Conservation (phyloP, 352 stramenopile species). For the Blastocystis sp. region DNA sequence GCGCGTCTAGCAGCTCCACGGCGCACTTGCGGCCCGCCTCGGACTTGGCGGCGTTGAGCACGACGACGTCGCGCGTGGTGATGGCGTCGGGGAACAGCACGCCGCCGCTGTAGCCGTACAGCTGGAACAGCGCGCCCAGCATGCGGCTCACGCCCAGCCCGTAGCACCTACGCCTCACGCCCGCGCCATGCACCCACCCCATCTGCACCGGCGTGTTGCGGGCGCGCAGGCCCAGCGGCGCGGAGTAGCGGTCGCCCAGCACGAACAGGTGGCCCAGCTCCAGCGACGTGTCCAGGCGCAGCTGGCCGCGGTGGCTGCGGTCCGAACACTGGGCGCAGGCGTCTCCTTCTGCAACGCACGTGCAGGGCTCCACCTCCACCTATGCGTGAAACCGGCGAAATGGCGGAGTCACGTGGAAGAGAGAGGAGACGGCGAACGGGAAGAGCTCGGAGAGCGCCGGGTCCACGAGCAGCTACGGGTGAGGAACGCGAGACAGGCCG, state of each 20-base stretch:
- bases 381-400: not conserved
- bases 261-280: conserved; percentile 59
- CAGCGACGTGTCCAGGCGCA: not conserved
- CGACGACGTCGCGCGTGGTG: conserved; percentile 55
- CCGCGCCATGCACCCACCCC: not conserved
- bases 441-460: conserved; percentile 14
- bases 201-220: not conserved
- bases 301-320: not conserved
- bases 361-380: not conserved
- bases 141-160: conserved; percentile 63
- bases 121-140: conserved; percentile 25
- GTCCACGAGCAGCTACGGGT: conserved; percentile 13
- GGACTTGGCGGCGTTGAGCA: conserved; percentile 13
- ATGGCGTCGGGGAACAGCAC: conserved; percentile 58
- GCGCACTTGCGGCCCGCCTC: not conserved
- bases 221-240: not conserved
- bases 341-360: not conserved
- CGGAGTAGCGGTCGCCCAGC: conserved; percentile 43
- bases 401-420: conserved; percentile 1
- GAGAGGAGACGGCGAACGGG: not conserved
- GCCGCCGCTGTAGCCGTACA: conserved; percentile 48
- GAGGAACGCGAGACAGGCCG: not conserved
- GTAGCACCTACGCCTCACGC: conserved; percentile 26
- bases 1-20: conserved; percentile 45
- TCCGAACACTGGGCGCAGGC: not conserved